Evolutionary conservation across 2,329 filamentous ascomycete genomes (phyloP).

Genomic region (Aspergillus caelatus): DNA sequence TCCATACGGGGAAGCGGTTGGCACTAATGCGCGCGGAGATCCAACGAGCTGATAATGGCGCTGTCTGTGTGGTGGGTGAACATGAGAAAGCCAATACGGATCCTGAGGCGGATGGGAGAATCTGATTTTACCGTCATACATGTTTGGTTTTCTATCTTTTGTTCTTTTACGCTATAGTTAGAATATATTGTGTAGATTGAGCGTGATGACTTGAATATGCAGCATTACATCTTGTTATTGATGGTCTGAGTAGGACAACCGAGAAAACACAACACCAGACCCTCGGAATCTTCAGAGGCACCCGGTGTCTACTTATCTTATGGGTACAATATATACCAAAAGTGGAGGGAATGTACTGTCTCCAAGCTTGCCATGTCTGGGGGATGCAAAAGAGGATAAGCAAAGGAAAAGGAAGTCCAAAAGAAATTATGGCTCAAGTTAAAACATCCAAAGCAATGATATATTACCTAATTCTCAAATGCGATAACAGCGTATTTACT

Average conservation of each 20-base stretch:
- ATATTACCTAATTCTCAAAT: constrained; percentile 27
- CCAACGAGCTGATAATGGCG: constrained; percentile 55
- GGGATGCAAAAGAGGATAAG: constrained; percentile 21
- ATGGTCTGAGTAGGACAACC: not conserved
- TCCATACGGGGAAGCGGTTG: constrained; percentile 60
- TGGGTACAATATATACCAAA: not conserved
- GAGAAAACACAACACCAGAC: not conserved
- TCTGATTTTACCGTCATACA: constrained; percentile 7
- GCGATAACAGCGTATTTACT: constrained; percentile 29
- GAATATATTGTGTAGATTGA: not conserved
- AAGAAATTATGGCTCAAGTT: constrained; percentile 31
- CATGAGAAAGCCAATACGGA: constrained; percentile 69
- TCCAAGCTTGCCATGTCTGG: constrained; percentile 11
- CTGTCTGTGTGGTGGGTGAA: constrained; percentile 61
- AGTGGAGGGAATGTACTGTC: constrained; percentile 9
- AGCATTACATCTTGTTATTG: not conserved
- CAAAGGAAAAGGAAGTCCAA: constrained; percentile 22
- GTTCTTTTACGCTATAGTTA: not conserved
- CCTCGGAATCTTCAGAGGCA: not conserved
- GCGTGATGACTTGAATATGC: not conserved
- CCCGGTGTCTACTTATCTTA: not conserved
- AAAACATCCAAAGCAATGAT: constrained; percentile 32
- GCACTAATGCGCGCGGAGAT: constrained; percentile 59
- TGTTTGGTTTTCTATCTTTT: not conserved
- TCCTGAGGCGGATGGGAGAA: constrained; percentile 33